Evolutionary conservation across 495 filamentous ascomycete genomes (phyloP).

Genomic region (Pseudevernia furfuracea): DNA sequence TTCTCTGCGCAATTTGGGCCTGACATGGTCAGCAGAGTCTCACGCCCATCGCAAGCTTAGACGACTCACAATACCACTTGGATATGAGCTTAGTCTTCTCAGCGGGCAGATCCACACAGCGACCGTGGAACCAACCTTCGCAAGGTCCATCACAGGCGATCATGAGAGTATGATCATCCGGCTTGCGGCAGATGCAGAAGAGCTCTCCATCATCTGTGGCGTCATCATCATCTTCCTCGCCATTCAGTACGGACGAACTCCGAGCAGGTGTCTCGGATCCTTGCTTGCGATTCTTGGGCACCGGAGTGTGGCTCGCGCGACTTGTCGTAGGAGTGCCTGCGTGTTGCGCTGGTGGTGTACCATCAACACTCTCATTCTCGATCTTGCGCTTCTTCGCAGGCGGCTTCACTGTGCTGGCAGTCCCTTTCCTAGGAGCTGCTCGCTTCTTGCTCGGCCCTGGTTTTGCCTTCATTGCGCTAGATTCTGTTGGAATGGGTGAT

Average conservation of each 20-base stretch:
- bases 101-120: constrained; percentile 56
- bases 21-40: constrained; percentile 18
- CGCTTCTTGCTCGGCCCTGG: constrained; percentile 35
- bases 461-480: constrained; percentile 28
- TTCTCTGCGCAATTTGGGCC: constrained; percentile 51
- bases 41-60: background rate
- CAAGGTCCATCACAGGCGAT: constrained; percentile 65
- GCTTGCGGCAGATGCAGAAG: constrained; percentile 64
- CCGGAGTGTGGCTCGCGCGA: constrained; percentile 43
- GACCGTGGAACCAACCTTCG: constrained; percentile 69
- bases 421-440: constrained; percentile 45
- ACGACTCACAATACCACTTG: constrained; percentile 55
- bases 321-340: constrained; percentile 43
- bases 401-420: constrained; percentile 40
- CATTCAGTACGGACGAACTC: constrained; percentile 29
- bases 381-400: constrained; percentile 52
- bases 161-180: constrained; percentile 71
- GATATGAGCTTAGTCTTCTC: constrained; percentile 58
- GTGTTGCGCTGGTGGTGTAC: constrained; percentile 27
- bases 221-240: constrained; percentile 39
- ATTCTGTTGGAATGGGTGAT: constrained; percentile 7
- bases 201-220: constrained; percentile 40
- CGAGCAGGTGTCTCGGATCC: constrained; percentile 31
- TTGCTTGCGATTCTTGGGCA: constrained; percentile 36
- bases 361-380: constrained; percentile 37